phyloP scores from a whole-genome alignment of 352 stramenopile species.

The Phytophthora colocasiae region DNA sequence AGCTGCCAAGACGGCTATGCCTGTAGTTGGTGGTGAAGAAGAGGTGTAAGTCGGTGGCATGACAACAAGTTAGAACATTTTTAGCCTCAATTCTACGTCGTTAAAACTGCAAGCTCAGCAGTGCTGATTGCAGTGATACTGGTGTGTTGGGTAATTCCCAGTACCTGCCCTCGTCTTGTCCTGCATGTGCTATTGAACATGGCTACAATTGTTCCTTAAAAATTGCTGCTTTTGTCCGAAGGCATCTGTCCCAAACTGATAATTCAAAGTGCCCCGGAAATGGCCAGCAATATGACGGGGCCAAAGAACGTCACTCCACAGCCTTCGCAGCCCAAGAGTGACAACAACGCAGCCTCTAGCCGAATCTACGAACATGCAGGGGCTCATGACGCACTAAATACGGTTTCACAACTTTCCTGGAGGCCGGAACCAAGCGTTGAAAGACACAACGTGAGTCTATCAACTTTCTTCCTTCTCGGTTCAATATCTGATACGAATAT shows the following conservation, averaged over 20 bases:
- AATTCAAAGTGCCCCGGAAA: constrained; percentile 8
- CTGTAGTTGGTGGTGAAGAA: constrained; percentile 16
- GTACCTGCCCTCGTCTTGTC: too few relatives aligned
- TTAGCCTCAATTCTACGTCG: neutral
- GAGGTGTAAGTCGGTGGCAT: constrained; percentile 17
- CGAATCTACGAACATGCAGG: neutral
- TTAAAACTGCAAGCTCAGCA: too few relatives aligned
- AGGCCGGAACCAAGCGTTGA: constrained; percentile 14
- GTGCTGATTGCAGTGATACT: too few relatives aligned
- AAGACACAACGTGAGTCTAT: constrained; percentile 30
- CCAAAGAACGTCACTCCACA: neutral
- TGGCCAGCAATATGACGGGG: constrained; percentile 4
- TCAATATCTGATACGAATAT: constrained; percentile 2
- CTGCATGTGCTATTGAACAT: neutral
- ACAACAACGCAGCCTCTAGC: constrained; percentile 14
- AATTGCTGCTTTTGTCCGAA: constrained; percentile 6
- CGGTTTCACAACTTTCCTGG: constrained; percentile 7
- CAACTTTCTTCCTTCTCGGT: too few relatives aligned
- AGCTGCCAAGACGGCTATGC: constrained; percentile 25
- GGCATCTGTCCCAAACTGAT: neutral
- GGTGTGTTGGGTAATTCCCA: too few relatives aligned
- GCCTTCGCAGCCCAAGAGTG: constrained; percentile 2
- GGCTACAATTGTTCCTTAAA: constrained; percentile 16
- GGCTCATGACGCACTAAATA: neutral
- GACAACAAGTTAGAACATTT: constrained; percentile 2